Percentiles rank a stretch among this genome's conserved stretches.
Conservation (phyloP, 2,329 filamentous ascomycete genomes). For the Neopestalotiopsis clavispora region DNA sequence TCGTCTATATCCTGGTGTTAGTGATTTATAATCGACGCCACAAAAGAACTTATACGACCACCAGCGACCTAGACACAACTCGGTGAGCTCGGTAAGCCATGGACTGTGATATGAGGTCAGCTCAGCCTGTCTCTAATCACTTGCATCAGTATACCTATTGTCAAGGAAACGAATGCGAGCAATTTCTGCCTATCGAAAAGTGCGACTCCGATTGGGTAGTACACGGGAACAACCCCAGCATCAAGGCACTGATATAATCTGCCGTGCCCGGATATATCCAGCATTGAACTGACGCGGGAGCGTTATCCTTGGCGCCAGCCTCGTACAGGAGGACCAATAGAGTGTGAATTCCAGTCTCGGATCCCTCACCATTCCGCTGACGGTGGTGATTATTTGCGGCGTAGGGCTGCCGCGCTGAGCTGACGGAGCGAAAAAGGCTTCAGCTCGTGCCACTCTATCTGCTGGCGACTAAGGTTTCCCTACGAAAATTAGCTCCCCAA, state of each 20-base stretch:
- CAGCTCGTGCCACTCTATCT: not conserved
- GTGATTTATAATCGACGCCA: not conserved
- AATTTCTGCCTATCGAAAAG: too few relatives aligned
- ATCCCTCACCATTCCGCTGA: not conserved
- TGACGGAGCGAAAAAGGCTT: not conserved
- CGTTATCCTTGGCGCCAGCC: slow-evolving; percentile 1
- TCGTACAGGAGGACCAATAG: not conserved
- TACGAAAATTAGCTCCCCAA: slow-evolving; percentile 2
- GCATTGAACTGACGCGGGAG: not conserved
- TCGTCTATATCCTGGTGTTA: not conserved
- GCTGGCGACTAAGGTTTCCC: not conserved
- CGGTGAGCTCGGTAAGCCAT: not conserved
- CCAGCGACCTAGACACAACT: not conserved
- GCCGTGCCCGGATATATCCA: not conserved
- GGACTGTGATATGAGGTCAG: not conserved
- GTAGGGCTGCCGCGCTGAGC: not conserved
- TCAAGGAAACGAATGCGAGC: too few relatives aligned
- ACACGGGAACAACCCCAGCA: not conserved
- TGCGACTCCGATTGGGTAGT: not conserved
- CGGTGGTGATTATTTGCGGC: not conserved
- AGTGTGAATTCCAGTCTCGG: not conserved
- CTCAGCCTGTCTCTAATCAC: not conserved
- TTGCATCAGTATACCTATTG: not conserved
- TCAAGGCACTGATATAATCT: not conserved
- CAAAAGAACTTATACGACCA: not conserved